Evolutionary conservation across 139 green algal genomes (phyloP).

Genomic region (Trebouxia sp.): DNA sequence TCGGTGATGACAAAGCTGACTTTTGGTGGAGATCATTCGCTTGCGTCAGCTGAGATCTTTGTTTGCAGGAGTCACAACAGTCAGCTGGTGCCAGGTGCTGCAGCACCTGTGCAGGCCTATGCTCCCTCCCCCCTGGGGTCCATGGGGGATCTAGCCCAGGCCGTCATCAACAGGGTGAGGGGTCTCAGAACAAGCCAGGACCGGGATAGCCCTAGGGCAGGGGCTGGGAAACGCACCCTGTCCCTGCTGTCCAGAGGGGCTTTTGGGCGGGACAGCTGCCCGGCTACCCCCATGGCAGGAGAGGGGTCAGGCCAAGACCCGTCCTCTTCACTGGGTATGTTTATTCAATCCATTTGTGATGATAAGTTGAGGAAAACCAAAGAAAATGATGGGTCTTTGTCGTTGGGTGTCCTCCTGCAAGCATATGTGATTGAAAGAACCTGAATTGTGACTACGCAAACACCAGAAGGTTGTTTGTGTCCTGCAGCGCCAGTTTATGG

Average conservation of each 20-base stretch:
- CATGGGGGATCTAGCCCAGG: slow-evolving; percentile 10
- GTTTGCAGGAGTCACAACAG: slow-evolving; percentile 15
- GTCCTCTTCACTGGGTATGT: not conserved
- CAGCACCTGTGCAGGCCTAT: not conserved
- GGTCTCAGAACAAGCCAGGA: not conserved
- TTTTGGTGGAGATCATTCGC: too few relatives aligned
- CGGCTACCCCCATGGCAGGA: not conserved
- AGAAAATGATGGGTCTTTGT: too few relatives aligned
- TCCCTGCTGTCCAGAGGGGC: not conserved
- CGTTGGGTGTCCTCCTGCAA: too few relatives aligned
- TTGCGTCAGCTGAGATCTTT: too few relatives aligned
- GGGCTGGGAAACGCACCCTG: not conserved
- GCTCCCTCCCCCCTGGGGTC: slow-evolving; percentile 5
- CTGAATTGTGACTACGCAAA: too few relatives aligned
- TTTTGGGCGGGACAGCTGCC: slow-evolving; percentile 8
- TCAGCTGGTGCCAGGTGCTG: not conserved
- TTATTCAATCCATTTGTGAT: not conserved
- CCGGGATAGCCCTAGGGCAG: slow-evolving; percentile 5
- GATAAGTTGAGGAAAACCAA: not conserved
- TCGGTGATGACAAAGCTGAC: too few relatives aligned
- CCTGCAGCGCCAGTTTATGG: too few relatives aligned
- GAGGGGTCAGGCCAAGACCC: slow-evolving; percentile 8
- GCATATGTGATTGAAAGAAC: too few relatives aligned
- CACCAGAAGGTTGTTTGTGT: too few relatives aligned
- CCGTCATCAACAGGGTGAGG: slow-evolving; percentile 4